A percentile compares a stretch with the other conserved stretches of the same genome.
These are phyloP conservation scores for Lepidium didymum DNA, from an alignment of 345 rosid species.

Conservation along the genomic window DNA sequence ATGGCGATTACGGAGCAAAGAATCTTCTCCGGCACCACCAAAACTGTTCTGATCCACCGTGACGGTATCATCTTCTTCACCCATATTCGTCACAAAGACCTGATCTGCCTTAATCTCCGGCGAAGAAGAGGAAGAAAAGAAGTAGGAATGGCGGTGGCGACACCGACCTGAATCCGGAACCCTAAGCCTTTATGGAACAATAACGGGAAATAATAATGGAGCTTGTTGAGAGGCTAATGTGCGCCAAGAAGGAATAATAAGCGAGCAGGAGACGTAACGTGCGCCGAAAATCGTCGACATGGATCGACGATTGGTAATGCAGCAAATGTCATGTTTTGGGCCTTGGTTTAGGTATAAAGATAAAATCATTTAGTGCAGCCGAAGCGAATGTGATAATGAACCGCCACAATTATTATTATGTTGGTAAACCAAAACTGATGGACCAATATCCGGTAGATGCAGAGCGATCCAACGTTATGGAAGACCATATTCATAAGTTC, in stretches of 20 bases:
- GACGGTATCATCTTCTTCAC: constrained; percentile 31
- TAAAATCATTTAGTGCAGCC: no score
- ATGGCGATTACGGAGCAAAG: constrained; percentile 15
- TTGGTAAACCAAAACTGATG: no score
- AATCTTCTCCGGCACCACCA: constrained; percentile 12
- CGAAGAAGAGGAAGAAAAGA: constrained; percentile 6
- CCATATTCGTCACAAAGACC: constrained; percentile 40
- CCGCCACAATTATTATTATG: no score
- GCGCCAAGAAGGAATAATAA: constrained; percentile 7
- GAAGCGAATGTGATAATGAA: no score
- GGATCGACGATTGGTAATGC: background rate
- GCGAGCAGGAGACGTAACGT: constrained; percentile 23
- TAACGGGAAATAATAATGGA: constrained; percentile 23
- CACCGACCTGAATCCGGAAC: constrained; percentile 23
- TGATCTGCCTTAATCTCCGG: constrained; percentile 29
- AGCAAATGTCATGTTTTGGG: constrained; percentile 8
- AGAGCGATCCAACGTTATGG: no score
- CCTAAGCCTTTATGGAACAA: constrained; percentile 22
- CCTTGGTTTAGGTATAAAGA: no score
- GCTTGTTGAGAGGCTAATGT: constrained; percentile 25
- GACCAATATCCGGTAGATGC: no score
- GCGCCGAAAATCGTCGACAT: constrained; percentile 20
- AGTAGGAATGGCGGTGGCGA: constrained; percentile 20
- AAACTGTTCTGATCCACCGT: constrained; percentile 29
- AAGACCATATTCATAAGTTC: no score